Percentiles rank a stretch among this genome's conserved stretches.
Evolutionary conservation across 495 filamentous ascomycete genomes (phyloP).

Genomic region (Tuber brumale): DNA sequence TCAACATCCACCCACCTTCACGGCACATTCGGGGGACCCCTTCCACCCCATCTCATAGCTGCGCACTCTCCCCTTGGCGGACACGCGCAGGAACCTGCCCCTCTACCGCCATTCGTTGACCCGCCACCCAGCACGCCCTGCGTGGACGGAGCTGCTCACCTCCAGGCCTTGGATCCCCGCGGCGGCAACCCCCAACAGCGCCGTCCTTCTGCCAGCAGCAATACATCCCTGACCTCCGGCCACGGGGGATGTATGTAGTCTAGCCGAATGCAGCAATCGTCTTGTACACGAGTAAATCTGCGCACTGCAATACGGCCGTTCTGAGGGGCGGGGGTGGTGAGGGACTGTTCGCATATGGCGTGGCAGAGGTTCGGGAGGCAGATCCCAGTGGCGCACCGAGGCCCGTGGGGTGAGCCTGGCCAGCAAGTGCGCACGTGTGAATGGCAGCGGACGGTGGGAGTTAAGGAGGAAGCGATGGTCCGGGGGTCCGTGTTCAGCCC

Average conservation of each 20-base stretch:
- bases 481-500: slow-evolving; percentile 55
- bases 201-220: slow-evolving; percentile 15
- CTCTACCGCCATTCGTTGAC: slow-evolving; percentile 41
- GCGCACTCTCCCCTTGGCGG: slow-evolving; percentile 66
- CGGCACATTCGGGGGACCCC: too few species aligned
- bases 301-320: slow-evolving; percentile 69
- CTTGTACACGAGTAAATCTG: slow-evolving; percentile 53
- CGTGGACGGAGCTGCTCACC: slow-evolving; percentile 13
- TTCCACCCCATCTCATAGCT: slow-evolving; percentile 64
- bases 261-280: slow-evolving; percentile 42
- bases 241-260: too few species aligned
- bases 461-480: slow-evolving; percentile 48
- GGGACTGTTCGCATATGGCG: slow-evolving; percentile 68
- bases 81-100: slow-evolving; percentile 70
- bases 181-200: slow-evolving; percentile 53
- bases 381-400: slow-evolving; percentile 45
- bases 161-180: slow-evolving; percentile 57
- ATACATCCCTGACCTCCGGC: neutral
- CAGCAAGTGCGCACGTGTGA: slow-evolving; percentile 47
- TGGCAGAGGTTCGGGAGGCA: slow-evolving; percentile 71
- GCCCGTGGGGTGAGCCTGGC: slow-evolving; percentile 40
- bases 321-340: slow-evolving; percentile 67
- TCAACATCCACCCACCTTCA: slow-evolving; percentile 11
- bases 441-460: slow-evolving; percentile 47
- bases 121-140: slow-evolving; percentile 21